phyloP scores from a whole-genome alignment of 352 stramenopile species.

The Phytophthora uliginosa region DNA sequence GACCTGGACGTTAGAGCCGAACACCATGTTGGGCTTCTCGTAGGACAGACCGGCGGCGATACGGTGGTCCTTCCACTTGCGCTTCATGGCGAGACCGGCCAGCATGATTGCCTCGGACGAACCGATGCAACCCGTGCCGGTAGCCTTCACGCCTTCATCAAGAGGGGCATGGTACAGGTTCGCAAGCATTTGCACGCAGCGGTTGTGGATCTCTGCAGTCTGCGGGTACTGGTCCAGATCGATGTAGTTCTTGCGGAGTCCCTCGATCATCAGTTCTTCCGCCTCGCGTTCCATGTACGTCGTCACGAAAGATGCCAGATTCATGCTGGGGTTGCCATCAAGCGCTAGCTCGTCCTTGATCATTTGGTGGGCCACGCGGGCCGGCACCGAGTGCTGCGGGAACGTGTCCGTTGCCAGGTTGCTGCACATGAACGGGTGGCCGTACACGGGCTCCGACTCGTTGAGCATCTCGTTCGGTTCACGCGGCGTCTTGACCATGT shows the following conservation, averaged over 20 bases:
- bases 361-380: constrained; percentile 79
- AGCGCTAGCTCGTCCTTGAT: constrained; percentile 90
- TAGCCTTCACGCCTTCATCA: constrained; percentile 49
- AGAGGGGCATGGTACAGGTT: constrained; percentile 88
- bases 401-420: constrained; percentile 62
- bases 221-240: constrained; percentile 93
- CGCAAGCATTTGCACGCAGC: constrained; percentile 91
- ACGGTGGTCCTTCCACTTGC: constrained; percentile 26
- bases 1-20: constrained; percentile 30
- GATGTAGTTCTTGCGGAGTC: constrained; percentile 91
- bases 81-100: constrained; percentile 88
- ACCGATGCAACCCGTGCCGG: constrained; percentile 89
- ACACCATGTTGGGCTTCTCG: constrained; percentile 30
- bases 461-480: constrained; percentile 13
- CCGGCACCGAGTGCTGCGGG: constrained; percentile 62
- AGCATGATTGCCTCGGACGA: constrained; percentile 93
- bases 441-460: constrained; percentile 30
- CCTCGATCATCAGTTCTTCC: constrained; percentile 87
- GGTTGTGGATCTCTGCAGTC: constrained; percentile 92
- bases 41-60: constrained; percentile 19
- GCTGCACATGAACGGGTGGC: constrained; percentile 57
- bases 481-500: constrained; percentile 9
- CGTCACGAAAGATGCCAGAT: constrained; percentile 90
- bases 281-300: constrained; percentile 92
- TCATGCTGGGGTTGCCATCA: constrained; percentile 89